Conservation (phyloP, 176 grass and related monocot species). For the Avena insularis region DNA sequence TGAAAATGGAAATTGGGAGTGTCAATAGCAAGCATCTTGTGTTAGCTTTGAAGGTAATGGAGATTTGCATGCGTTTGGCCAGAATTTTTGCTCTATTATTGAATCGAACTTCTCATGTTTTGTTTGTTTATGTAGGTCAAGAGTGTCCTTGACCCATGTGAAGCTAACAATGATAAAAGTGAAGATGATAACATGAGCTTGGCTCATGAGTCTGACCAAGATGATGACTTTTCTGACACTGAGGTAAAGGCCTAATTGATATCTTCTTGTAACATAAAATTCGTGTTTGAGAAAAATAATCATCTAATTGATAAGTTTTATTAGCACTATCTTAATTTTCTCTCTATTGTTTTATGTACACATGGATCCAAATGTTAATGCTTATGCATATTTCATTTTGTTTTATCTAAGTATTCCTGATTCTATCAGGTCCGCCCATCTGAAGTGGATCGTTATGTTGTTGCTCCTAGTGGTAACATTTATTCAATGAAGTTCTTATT, state of each 20-base stretch:
- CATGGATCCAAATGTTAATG: neutral
- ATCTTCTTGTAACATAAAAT: neutral
- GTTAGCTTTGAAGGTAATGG: slow-evolving; percentile 85
- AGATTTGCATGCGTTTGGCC: slow-evolving; percentile 17
- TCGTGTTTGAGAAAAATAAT: neutral
- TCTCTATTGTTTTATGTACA: neutral
- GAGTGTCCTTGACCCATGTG: slow-evolving; percentile 96
- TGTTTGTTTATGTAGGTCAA: slow-evolving; percentile 72
- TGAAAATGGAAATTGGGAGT: slow-evolving; percentile 96
- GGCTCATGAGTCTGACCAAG: slow-evolving; percentile 66
- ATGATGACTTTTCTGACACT: slow-evolving; percentile 78
- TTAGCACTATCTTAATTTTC: slow-evolving; percentile 4
- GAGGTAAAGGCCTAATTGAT: slow-evolving; percentile 59
- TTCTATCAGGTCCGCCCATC: slow-evolving; percentile 71
- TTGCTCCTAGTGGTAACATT: slow-evolving; percentile 85
- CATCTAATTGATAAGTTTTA: neutral
- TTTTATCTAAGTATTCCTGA: neutral
- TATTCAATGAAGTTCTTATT: slow-evolving; percentile 32
- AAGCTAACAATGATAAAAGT: slow-evolving; percentile 66
- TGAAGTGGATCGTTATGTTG: slow-evolving; percentile 66
- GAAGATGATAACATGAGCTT: slow-evolving; percentile 79
- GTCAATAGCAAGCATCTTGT: slow-evolving; percentile 97
- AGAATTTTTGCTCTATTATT: slow-evolving; percentile 21
- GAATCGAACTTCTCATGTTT: slow-evolving; percentile 39
- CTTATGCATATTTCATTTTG: slow-evolving; percentile 11